These are phyloP conservation scores for Kwoniella shandongensis DNA, from an alignment of 768 basidiomycete genomes.

Conservation along the genomic window DNA sequence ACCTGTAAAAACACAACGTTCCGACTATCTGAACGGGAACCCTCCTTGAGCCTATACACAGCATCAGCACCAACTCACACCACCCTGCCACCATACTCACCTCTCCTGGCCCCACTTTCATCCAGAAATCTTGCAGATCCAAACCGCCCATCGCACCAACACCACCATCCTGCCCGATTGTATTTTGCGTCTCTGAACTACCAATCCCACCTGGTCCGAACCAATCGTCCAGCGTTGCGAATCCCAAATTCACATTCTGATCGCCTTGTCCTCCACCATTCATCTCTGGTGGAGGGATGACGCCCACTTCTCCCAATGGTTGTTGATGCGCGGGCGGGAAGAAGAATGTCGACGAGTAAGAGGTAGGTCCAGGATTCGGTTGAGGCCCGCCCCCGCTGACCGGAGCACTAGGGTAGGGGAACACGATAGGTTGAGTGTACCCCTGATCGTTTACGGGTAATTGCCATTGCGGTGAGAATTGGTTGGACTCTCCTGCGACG, in stretches of 20 bases:
- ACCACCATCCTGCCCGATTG: slow-evolving; percentile 6
- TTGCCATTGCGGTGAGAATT: slow-evolving; percentile 6
- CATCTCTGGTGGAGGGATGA: slow-evolving; percentile 4
- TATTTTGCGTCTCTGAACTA: not conserved
- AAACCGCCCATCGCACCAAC: slow-evolving; percentile 23
- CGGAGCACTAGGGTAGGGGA: slow-evolving; percentile 29
- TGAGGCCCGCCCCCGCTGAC: not conserved
- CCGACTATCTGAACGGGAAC: slow-evolving; percentile 38
- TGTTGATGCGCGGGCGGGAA: not conserved
- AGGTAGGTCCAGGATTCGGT: not conserved
- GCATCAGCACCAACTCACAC: not conserved
- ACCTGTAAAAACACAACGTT: too few relatives aligned
- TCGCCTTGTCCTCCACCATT: not conserved
- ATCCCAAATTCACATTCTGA: slow-evolving; percentile 18
- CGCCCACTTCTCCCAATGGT: slow-evolving; percentile 1
- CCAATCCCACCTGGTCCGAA: slow-evolving; percentile 21
- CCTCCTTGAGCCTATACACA: slow-evolving; percentile 39
- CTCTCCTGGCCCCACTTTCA: slow-evolving; percentile 46
- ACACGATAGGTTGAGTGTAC: slow-evolving; percentile 9
- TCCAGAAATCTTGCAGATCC: slow-evolving; percentile 46
- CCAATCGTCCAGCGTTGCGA: slow-evolving; percentile 40
- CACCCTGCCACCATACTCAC: slow-evolving; percentile 11
- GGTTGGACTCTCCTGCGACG: not conserved
- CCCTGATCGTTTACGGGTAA: not conserved
- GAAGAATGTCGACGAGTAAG: not conserved